These are phyloP conservation scores for Irpex sp. DNA, from an alignment of 1,284 basidiomycete species.

Conservation along the genomic window DNA sequence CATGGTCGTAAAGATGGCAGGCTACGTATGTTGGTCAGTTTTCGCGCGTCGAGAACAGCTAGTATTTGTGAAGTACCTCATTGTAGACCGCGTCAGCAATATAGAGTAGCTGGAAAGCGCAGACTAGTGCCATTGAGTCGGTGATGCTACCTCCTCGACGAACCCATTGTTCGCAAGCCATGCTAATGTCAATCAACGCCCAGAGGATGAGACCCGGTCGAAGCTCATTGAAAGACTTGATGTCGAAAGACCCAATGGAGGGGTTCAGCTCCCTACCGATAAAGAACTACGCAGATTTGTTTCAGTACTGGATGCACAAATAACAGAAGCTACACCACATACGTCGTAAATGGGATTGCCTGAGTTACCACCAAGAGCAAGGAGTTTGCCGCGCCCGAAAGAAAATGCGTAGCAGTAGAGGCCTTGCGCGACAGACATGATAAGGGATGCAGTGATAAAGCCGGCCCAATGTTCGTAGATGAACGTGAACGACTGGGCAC, in stretches of 20 bases:
- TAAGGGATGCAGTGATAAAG: constrained; percentile 79
- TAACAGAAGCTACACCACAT: constrained; percentile 27
- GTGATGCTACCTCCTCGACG: constrained; percentile 72
- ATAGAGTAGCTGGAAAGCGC: constrained; percentile 87
- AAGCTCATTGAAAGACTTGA: constrained; percentile 97
- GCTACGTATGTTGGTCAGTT: constrained; percentile 33
- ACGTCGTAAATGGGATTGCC: constrained; percentile 92
- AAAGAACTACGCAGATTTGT: constrained; percentile 68
- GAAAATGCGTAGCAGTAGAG: constrained; percentile 72
- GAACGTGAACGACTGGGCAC: constrained; percentile 82
- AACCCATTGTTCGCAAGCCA: constrained; percentile 88
- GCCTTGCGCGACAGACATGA: constrained; percentile 79
- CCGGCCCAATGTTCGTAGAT: constrained; percentile 92
- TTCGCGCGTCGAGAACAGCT: too few relatives aligned
- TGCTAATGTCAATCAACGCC: constrained; percentile 88
- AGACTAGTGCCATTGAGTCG: constrained; percentile 90
- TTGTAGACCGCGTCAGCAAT: constrained; percentile 85
- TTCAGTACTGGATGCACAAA: background rate
- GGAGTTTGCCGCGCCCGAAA: constrained; percentile 65
- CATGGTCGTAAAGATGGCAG: constrained; percentile 92
- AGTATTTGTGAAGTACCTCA: constrained; percentile 51
- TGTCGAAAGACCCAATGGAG: constrained; percentile 82
- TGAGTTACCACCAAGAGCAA: constrained; percentile 91
- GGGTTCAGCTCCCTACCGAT: constrained; percentile 97
- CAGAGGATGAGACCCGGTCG: constrained; percentile 96